Evolutionary conservation across 2,329 filamentous ascomycete genomes (phyloP), one percentile per base, ranked within the genome.

Genomic region (Microcera coccophila): DNA sequence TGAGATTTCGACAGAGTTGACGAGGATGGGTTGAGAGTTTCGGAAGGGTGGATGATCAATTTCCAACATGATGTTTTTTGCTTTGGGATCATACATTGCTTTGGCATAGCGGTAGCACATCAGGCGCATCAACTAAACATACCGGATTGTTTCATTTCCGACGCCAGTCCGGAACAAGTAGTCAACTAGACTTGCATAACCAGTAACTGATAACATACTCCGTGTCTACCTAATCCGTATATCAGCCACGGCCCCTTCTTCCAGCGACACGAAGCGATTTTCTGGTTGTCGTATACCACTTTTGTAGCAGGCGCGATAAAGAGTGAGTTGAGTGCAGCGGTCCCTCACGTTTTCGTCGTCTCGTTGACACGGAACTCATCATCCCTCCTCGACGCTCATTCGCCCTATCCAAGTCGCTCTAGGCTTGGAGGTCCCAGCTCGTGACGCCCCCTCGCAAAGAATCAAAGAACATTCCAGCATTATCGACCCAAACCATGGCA

Each of bases 161-260:
- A 8, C 7, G 15, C 29, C 5, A 26, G 22, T 12, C 12, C 33
- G 16, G 7, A 35, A 18, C 18, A 15, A 9, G 16, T n/a, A 18
- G 33, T 18, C 33, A 35, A 35, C 33, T n/a, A 35, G 33, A 35
- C 33, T 32, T 12, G 36, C 20, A 33, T 24, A 52, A 50, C 38
- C 44, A 56, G 48, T 34, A 20, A 33, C 24, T 55, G 50, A 52
- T 55, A 50, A 39, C 44, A 54, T 59, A 56, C 34, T 51, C 44
- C 55, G 38, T 44, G 55, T 55, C 55, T 59, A 59, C 56, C 54
- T 55, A 57, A 54, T 48, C 52, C 51, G 47, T 50, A 55, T 55
- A 57, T 57, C 55, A 57, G 55, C 54, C 55, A 47, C 54, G 36
- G 43, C 45, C 45, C 50, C 44, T 47, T 54, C 49, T 44, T 49